A percentile compares a stretch with the other conserved stretches of the same genome.
Conservation (phyloP, 768 basidiomycete genomes). For the Pisolithus sp. region DNA sequence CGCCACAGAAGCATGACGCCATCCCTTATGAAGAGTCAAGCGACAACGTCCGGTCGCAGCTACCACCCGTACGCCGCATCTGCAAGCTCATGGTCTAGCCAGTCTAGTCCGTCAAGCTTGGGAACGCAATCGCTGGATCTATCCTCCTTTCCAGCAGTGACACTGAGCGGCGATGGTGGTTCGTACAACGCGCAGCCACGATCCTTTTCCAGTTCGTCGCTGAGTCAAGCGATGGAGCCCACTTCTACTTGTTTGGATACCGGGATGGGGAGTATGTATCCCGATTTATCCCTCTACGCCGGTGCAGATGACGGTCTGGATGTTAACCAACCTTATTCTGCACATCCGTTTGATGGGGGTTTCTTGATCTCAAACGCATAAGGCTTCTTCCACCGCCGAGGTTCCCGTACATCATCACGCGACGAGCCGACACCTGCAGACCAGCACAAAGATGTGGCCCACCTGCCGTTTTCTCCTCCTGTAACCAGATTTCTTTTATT, state of each 20-base stretch:
- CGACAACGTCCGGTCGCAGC: slow-evolving; percentile 39
- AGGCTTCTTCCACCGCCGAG: slow-evolving; percentile 1
- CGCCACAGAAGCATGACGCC: slow-evolving; percentile 78
- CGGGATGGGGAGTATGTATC: slow-evolving; percentile 18
- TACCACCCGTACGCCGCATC: slow-evolving; percentile 50
- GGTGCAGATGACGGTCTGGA: slow-evolving; percentile 13
- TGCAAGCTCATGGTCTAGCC: slow-evolving; percentile 24
- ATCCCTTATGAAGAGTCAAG: slow-evolving; percentile 45
- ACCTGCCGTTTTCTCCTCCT: background rate
- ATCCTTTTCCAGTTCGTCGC: slow-evolving; percentile 14
- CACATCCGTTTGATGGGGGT: slow-evolving; percentile 17
- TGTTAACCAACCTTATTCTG: slow-evolving; percentile 14
- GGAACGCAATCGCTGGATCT: slow-evolving; percentile 24
- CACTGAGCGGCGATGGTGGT: slow-evolving; percentile 8
- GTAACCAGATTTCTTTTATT: background rate
- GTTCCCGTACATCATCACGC: slow-evolving; percentile 15
- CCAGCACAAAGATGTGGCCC: background rate
- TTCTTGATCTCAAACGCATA: slow-evolving; percentile 19
- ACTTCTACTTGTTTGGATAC: background rate
- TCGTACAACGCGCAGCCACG: slow-evolving; percentile 12
- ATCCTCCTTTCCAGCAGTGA: slow-evolving; percentile 15
- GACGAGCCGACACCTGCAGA: slow-evolving; percentile 10
- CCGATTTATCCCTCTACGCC: slow-evolving; percentile 24
- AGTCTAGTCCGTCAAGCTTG: slow-evolving; percentile 26
- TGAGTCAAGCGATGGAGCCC: slow-evolving; percentile 1